Evolutionary conservation across 805 yeast genomes (phyloP).

Genomic region (Ogataea nitratoaversa): DNA sequence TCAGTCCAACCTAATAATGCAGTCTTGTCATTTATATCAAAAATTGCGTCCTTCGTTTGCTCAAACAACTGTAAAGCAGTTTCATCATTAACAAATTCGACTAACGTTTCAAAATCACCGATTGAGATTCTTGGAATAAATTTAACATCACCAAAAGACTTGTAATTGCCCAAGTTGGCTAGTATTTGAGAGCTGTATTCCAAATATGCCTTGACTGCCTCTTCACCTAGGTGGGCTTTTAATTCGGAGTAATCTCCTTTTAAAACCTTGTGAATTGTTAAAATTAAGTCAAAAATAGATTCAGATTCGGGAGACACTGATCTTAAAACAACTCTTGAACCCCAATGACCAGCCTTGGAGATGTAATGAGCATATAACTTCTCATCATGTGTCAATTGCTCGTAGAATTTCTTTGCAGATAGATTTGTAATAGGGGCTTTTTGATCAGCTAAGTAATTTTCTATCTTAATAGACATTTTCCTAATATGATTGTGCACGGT

Average conservation of each 20-base stretch:
- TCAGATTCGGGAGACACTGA: slow-evolving; percentile 84
- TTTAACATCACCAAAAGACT: slow-evolving; percentile 85
- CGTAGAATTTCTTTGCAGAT: slow-evolving; percentile 66
- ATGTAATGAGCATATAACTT: slow-evolving; percentile 79
- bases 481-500: background rate
- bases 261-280: slow-evolving; percentile 50
- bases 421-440: slow-evolving; percentile 69
- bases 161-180: slow-evolving; percentile 72
- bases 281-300: slow-evolving; percentile 63
- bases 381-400: slow-evolving; percentile 53
- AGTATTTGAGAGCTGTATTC: slow-evolving; percentile 75
- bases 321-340: slow-evolving; percentile 73
- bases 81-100: slow-evolving; percentile 37
- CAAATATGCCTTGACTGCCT: slow-evolving; percentile 44
- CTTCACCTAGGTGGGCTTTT: slow-evolving; percentile 31
- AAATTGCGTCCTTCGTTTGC: slow-evolving; percentile 46
- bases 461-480: slow-evolving; percentile 9
- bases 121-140: slow-evolving; percentile 63
- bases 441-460: slow-evolving; percentile 46
- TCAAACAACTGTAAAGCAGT: slow-evolving; percentile 34
- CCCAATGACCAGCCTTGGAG: slow-evolving; percentile 80
- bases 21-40: slow-evolving; percentile 42
- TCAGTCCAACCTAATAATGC: slow-evolving; percentile 74
- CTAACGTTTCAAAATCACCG: slow-evolving; percentile 46
- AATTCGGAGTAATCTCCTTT: slow-evolving; percentile 44